phyloP scores from a whole-genome alignment of 306 rosid species.

The Ziziphus jujuba region DNA sequence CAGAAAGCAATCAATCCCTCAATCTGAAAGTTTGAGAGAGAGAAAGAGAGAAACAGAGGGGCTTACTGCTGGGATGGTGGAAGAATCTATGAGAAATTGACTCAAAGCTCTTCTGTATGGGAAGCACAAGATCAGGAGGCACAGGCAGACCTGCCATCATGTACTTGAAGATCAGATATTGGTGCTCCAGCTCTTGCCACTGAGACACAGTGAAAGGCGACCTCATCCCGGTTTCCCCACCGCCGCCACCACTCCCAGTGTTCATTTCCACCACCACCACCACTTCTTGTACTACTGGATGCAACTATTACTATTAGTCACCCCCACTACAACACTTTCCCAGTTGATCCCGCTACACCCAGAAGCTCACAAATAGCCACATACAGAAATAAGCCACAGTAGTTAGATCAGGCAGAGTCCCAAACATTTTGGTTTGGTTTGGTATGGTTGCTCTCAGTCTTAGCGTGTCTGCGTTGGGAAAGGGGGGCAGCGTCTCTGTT shows the following conservation, averaged over 20 bases:
- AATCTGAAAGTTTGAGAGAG: not conserved
- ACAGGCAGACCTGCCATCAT: conserved; percentile 76
- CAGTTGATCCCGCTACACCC: conserved; percentile 7
- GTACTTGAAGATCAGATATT: conserved; percentile 85
- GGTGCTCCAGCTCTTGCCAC: conserved; percentile 93
- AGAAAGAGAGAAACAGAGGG: not conserved
- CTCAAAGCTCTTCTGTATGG: conserved; percentile 74
- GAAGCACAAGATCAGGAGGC: conserved; percentile 80
- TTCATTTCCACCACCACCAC: conserved; percentile 28
- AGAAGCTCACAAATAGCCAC: conserved; percentile 32
- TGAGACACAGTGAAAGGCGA: conserved; percentile 80
- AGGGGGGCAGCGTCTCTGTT: conserved; percentile 32
- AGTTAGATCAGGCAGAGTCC: conserved; percentile 28
- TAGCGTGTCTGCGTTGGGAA: conserved; percentile 34
- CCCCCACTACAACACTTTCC: not conserved
- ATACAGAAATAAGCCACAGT: conserved; percentile 23
- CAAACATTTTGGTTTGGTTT: conserved; percentile 15
- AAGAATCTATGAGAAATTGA: conserved; percentile 60
- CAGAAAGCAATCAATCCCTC: not conserved
- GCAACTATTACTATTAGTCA: conserved; percentile 8
- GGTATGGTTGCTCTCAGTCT: conserved; percentile 16
- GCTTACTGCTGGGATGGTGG: conserved; percentile 64
- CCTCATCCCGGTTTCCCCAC: conserved; percentile 36
- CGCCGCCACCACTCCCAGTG: conserved; percentile 23
- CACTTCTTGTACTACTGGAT: conserved; percentile 11